Base-by-base conservation (phyloP, 2,329 filamentous ascomycete genomes). In the Pestalotiopsis sp. region DNA sequence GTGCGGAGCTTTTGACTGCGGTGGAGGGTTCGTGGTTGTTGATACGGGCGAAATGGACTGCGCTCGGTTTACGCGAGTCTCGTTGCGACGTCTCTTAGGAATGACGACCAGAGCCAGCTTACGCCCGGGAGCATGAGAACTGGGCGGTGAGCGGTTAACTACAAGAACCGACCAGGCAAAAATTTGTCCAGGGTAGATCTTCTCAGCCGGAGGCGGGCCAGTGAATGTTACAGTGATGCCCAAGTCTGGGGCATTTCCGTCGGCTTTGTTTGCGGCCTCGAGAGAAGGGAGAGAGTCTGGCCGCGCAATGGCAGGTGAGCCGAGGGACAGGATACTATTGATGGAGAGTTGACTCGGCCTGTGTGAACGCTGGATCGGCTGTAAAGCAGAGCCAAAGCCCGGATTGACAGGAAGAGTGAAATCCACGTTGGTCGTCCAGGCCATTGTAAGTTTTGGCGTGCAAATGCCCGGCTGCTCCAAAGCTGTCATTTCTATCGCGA, bases 201-300 rank as follows among this genome's bases (percentile, higher is more conserved):
- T 74, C 83, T 66, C 86, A 83, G 25, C 80, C 75, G 13, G 79
- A 69, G 41, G 68, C 14, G 92, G 91, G 0, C 87, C 90, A 5
- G 87, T 88, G 75, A 96, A 91, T 55, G 91, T 94, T 81, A 95
- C 89, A 45, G 91, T 93, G 68, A 95, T 87, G 69, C 92, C 92
- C 64, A 93, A 88, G 69, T 91, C 87, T 3, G 86, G 86, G 52
- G 88, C 77, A 64, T 82, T 74, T 61, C 83, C 79, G 64, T 88
- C 86, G 45, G 78, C 79, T 71, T 79, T 81, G 67, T 78, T 77
- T 67, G 86, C 80, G 31, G 88, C 85, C 73, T 91, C 87, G 59
- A 91, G 84, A 31, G 83, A 81, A 12, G 89, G 89, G 2, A 91
- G 82, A 39, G 88, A 83, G 76, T 91, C 88, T 2, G 90, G 89